These are phyloP conservation scores for Pythium guiyangense DNA, from an alignment of 352 stramenopile genomes.

Conservation along the genomic window DNA sequence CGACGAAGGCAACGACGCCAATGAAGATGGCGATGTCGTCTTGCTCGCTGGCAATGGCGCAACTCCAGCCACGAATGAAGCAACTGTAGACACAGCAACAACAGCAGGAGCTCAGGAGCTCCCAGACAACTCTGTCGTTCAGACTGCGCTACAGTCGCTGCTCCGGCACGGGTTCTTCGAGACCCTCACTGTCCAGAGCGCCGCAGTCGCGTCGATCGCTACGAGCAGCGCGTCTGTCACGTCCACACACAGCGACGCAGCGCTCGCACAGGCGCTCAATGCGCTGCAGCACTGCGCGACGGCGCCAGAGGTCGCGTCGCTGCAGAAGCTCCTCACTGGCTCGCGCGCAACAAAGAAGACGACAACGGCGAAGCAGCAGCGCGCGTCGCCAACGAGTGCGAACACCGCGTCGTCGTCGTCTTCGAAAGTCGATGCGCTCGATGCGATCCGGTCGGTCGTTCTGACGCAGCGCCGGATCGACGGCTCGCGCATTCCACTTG, in stretches of 20 bases:
- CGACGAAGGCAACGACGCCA: background rate
- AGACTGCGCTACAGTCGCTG: constrained; percentile 6
- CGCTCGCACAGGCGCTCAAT: constrained; percentile 27
- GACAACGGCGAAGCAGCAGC: background rate
- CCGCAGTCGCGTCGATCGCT: too few species aligned
- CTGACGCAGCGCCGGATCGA: constrained; percentile 67
- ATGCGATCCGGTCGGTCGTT: constrained; percentile 38
- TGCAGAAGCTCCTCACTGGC: constrained; percentile 59
- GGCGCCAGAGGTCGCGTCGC: constrained; percentile 29
- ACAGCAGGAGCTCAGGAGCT: background rate
- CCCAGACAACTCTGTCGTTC: constrained; percentile 7
- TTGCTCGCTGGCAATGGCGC: background rate
- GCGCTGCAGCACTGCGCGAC: constrained; percentile 54
- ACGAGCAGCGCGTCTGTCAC: too few species aligned
- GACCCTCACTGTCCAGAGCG: too few species aligned
- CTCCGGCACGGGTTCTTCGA: constrained; percentile 5
- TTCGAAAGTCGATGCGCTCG: constrained; percentile 35
- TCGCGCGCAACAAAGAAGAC: constrained; percentile 22
- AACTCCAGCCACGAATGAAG: background rate
- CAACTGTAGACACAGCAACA: background rate
- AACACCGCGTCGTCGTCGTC: constrained; percentile 3
- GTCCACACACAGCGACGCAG: background rate
- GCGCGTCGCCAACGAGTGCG: background rate
- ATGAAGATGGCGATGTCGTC: background rate
- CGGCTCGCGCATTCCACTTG: constrained; percentile 61